Conservation (phyloP, 1,284 basidiomycete genomes). For the Boletus albobrunnescens region DNA sequence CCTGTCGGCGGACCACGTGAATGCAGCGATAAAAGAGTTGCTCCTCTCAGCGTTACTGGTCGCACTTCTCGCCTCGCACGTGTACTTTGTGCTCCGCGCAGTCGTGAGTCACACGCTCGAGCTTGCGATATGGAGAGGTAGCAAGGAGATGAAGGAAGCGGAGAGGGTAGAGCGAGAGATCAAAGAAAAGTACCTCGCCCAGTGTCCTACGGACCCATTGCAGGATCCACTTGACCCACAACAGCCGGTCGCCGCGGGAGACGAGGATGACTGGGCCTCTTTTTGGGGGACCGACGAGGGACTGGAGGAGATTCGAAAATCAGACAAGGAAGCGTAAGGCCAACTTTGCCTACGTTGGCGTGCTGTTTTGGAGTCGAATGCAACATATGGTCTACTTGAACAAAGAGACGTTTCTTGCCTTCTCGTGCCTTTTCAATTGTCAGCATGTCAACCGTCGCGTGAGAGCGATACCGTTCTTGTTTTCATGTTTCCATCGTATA, state of each 20-base stretch:
- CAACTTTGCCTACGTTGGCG: neutral
- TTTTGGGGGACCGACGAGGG: conserved; percentile 27
- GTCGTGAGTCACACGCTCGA: conserved; percentile 71
- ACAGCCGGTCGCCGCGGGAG: neutral
- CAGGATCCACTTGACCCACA: neutral
- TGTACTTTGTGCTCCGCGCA: conserved; percentile 65
- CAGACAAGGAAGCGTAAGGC: conserved; percentile 20
- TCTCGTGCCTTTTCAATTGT: no score
- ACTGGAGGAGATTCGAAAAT: conserved; percentile 28
- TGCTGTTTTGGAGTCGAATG: neutral
- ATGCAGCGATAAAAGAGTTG: conserved; percentile 47
- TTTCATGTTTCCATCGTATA: neutral
- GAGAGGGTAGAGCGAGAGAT: conserved; percentile 57
- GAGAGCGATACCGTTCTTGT: neutral
- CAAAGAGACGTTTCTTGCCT: no score
- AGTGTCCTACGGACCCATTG: conserved; percentile 14
- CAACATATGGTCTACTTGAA: neutral
- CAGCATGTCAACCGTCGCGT: neutral
- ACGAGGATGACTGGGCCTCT: conserved; percentile 19
- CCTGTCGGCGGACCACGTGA: conserved; percentile 15
- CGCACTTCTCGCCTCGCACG: conserved; percentile 77
- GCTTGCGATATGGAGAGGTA: conserved; percentile 69
- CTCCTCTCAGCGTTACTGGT: conserved; percentile 68
- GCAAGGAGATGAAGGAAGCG: conserved; percentile 55
- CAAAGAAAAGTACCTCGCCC: conserved; percentile 54